phyloP scores from a whole-genome alignment of 1,284 basidiomycete species.

The Anthracocystis walkeri region DNA sequence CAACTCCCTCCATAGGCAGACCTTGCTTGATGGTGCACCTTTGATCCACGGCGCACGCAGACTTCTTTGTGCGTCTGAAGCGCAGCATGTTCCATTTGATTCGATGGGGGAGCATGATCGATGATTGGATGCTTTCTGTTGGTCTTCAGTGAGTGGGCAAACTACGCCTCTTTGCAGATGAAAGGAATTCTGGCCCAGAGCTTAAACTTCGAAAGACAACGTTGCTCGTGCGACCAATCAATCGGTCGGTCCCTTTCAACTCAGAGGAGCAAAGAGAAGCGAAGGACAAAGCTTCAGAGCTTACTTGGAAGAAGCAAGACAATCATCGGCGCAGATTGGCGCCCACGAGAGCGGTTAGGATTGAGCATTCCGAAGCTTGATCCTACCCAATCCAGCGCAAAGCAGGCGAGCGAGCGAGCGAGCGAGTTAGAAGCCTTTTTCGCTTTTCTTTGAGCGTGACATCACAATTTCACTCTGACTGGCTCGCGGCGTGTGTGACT shows the following conservation, averaged over 20 bases:
- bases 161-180: neutral
- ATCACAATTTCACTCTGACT: neutral
- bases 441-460: no score
- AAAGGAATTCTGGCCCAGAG: neutral
- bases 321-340: neutral
- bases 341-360: neutral
- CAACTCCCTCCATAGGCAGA: no score
- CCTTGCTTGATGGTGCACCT: neutral
- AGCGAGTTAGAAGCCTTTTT: no score
- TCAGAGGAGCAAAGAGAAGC: no score
- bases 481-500: neutral
- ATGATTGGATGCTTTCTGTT: conserved; percentile 1
- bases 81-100: neutral
- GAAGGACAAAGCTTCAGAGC: neutral
- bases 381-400: neutral
- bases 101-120: neutral
- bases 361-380: neutral
- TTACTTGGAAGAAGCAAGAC: neutral
- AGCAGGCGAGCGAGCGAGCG: neutral
- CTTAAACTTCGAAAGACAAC: neutral
- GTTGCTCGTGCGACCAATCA: conserved; percentile 3
- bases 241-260: neutral
- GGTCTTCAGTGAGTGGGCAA: neutral
- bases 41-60: neutral
- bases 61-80: neutral